These are phyloP conservation scores for Aspergillus sp. DNA, from an alignment of 2,329 filamentous ascomycete genomes.

Conservation along the genomic window DNA sequence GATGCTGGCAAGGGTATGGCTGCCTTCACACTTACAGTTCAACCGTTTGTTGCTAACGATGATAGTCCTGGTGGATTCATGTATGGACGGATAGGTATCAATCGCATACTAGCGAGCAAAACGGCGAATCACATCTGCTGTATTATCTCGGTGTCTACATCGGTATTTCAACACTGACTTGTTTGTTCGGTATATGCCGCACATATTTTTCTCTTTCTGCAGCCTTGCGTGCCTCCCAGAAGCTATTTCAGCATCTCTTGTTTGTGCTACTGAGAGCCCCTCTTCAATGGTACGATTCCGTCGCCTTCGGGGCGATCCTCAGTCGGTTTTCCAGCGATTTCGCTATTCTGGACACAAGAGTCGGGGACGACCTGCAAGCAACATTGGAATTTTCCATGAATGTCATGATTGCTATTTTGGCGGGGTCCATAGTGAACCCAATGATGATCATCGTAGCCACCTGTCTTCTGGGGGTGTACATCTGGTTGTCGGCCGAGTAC, in stretches of 20 bases:
- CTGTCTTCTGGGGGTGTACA: neutral
- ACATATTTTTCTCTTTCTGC: constrained; percentile 59
- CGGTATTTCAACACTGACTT: constrained; percentile 49
- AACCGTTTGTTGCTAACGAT: neutral
- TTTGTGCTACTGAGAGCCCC: constrained; percentile 63
- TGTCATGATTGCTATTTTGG: neutral
- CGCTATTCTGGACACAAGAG: constrained; percentile 60
- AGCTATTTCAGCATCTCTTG: constrained; percentile 61
- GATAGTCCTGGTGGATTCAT: neutral
- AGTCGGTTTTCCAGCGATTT: constrained; percentile 75
- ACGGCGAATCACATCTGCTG: constrained; percentile 28
- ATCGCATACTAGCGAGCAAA: neutral
- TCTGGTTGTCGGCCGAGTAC: neutral
- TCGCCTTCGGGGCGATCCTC: constrained; percentile 65
- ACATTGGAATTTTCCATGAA: neutral
- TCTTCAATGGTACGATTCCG: constrained; percentile 69
- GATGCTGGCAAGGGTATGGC: neutral
- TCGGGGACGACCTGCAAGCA: constrained; percentile 53
- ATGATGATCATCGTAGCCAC: neutral
- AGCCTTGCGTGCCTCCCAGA: constrained; percentile 62
- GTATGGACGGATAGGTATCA: neutral
- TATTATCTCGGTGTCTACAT: constrained; percentile 66
- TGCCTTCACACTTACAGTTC: neutral
- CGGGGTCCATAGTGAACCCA: neutral
- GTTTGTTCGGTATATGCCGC: constrained; percentile 53